Percentiles rank a stretch among this genome's conserved stretches.
Conservation (phyloP, 495 filamentous ascomycete species). For the Trichoderma erinaceum region DNA sequence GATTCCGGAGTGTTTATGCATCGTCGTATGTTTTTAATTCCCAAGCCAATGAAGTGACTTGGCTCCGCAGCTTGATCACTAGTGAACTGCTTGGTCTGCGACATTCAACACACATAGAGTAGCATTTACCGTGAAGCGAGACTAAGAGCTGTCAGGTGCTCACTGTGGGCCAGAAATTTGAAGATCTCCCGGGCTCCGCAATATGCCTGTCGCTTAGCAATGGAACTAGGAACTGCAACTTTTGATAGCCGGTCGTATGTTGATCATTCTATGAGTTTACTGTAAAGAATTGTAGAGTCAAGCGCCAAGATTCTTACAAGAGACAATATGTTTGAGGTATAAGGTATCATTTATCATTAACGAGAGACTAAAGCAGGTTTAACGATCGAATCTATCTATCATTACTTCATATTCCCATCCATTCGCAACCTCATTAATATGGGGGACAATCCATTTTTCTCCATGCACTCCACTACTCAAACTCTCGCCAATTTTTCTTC, state of each 20-base stretch:
- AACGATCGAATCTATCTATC: constrained; percentile 7
- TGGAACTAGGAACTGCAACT: neutral
- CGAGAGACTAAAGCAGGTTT: neutral
- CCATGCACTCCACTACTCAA: neutral
- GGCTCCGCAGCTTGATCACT: neutral
- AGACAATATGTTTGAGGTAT: neutral
- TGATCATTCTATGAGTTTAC: neutral
- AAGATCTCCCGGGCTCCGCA: neutral
- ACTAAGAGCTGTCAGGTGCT: neutral
- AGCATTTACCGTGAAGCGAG: neutral
- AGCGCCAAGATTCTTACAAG: neutral
- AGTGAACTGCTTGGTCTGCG: neutral
- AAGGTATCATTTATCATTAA: constrained; percentile 11
- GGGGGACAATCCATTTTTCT: neutral
- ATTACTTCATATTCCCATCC: neutral
- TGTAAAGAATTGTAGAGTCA: neutral
- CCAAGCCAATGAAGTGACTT: neutral
- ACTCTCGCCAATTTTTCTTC: neutral
- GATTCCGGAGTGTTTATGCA: neutral
- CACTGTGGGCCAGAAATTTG: neutral
- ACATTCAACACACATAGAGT: neutral
- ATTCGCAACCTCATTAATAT: constrained; percentile 3
- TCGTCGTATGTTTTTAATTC: neutral
- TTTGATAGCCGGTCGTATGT: neutral
- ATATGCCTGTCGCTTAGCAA: neutral